phyloP scores from a whole-genome alignment of 2,329 filamentous ascomycete genomes.

The Chrysoporthe cubensis region DNA sequence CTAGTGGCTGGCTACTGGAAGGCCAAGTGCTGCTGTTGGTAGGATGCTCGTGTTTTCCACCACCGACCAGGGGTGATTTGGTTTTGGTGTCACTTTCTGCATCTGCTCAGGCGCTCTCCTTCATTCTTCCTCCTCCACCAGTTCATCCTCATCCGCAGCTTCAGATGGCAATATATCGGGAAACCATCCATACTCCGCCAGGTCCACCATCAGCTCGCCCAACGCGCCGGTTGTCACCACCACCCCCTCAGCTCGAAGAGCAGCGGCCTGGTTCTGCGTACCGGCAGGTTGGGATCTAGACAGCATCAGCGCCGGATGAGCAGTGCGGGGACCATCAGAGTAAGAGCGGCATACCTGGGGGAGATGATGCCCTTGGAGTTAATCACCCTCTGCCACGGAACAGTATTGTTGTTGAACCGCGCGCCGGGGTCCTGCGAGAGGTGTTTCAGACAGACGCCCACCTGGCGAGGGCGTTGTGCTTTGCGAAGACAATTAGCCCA shows the following conservation, averaged over 20 bases:
- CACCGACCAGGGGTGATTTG: too few relatives aligned
- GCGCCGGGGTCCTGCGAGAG: slow-evolving; percentile 60
- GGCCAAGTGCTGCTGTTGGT: too few relatives aligned
- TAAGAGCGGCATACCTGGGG: slow-evolving; percentile 61
- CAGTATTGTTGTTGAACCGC: slow-evolving; percentile 73
- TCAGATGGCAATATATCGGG: slow-evolving; percentile 54
- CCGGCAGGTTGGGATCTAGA: slow-evolving; percentile 54
- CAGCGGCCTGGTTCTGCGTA: slow-evolving; percentile 53
- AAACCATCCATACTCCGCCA: slow-evolving; percentile 60
- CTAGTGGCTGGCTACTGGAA: too few relatives aligned
- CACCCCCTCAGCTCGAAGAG: slow-evolving; percentile 57
- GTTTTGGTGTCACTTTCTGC: background rate
- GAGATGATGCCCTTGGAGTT: slow-evolving; percentile 87
- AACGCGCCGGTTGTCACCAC: slow-evolving; percentile 51
- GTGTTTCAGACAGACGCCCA: slow-evolving; percentile 88
- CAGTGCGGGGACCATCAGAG: background rate
- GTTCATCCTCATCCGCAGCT: slow-evolving; percentile 30
- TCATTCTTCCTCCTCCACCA: slow-evolving; percentile 37
- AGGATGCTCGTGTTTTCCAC: too few relatives aligned
- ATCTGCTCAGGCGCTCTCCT: background rate
- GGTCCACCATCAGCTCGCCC: slow-evolving; percentile 57
- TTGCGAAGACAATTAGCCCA: background rate
- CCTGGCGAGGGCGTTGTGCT: slow-evolving; percentile 79
- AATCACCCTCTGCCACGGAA: slow-evolving; percentile 94
- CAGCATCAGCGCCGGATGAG: slow-evolving; percentile 13